Evolutionary conservation across 495 filamentous ascomycete species (phyloP).

Genomic region (Monascus purpureus): DNA sequence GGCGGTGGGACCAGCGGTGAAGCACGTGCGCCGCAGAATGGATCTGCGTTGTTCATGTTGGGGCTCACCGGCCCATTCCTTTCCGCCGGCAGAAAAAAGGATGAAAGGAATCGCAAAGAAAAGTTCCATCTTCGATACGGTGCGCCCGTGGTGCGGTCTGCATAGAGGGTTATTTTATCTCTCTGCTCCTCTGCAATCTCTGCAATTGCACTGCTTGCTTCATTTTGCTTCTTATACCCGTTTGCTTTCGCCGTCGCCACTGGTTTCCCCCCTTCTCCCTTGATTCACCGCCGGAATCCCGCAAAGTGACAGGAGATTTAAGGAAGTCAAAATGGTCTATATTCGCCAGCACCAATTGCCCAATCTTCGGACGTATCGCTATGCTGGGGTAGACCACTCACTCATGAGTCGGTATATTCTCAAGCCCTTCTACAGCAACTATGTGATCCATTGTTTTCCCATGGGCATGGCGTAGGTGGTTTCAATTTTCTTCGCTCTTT

Average conservation of each 20-base stretch:
- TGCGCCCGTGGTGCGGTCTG: too few species aligned
- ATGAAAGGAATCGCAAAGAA: slow-evolving; percentile 1
- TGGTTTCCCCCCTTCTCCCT: too few species aligned
- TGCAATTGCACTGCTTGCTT: too few species aligned
- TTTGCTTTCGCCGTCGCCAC: too few species aligned
- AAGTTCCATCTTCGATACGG: too few species aligned
- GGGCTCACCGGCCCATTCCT: too few species aligned
- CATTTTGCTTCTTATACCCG: too few species aligned
- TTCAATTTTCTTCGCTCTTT: neutral
- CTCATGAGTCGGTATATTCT: slow-evolving; percentile 78
- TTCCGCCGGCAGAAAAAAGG: slow-evolving; percentile 17
- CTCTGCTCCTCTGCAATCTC: too few species aligned
- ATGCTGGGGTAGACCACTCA: slow-evolving; percentile 80
- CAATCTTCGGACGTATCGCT: slow-evolving; percentile 84
- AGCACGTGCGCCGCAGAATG: slow-evolving; percentile 1
- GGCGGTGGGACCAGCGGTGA: neutral
- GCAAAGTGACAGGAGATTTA: too few species aligned
- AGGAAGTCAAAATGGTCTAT: slow-evolving; percentile 51
- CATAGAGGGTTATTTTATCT: too few species aligned
- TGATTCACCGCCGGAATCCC: too few species aligned
- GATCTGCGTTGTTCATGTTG: too few species aligned
- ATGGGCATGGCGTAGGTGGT: slow-evolving; percentile 77
- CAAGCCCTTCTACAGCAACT: slow-evolving; percentile 94
- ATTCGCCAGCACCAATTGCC: slow-evolving; percentile 80
- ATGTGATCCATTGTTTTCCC: slow-evolving; percentile 87